Conservation (phyloP, 192 early-diverging fungal genomes). For the Haplosporangium gracile region DNA sequence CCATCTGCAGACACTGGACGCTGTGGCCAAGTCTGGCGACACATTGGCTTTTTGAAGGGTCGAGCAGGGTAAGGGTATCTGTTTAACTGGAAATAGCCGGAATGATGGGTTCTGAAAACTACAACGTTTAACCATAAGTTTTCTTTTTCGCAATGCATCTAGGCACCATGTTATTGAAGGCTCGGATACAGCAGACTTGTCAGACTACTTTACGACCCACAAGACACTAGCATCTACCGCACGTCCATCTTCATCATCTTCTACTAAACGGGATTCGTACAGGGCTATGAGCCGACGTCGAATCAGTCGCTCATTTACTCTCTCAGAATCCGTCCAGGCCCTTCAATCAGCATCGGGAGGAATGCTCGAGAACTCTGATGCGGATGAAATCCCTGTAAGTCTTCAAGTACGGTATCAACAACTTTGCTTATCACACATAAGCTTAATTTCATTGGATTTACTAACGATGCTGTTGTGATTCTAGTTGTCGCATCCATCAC, state of each 20-base stretch:
- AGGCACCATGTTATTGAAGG: constrained; percentile 12
- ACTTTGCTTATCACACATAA: neutral
- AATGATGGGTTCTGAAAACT: neutral
- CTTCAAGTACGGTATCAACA: neutral
- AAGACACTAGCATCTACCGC: constrained; percentile 11
- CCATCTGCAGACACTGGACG: constrained; percentile 55
- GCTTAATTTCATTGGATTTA: neutral
- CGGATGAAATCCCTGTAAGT: constrained; percentile 40
- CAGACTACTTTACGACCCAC: constrained; percentile 27
- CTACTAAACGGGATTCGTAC: constrained; percentile 35
- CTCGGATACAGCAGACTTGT: constrained; percentile 18
- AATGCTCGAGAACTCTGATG: constrained; percentile 3
- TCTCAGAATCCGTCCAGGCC: constrained; percentile 33
- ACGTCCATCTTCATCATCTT: constrained; percentile 20
- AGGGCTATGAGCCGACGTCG: constrained; percentile 25
- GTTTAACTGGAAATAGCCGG: too few relatives aligned
- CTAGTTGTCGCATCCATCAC: constrained; percentile 57
- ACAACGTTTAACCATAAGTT: neutral
- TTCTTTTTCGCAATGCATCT: neutral
- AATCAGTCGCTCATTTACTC: constrained; percentile 48
- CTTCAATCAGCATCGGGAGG: neutral
- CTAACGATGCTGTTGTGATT: neutral
- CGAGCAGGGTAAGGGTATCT: constrained; percentile 50
- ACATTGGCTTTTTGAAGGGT: constrained; percentile 55
- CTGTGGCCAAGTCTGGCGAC: constrained; percentile 66